These are phyloP conservation scores for Roridomyces roridus DNA, from an alignment of 768 basidiomycete genomes.

Conservation along the genomic window DNA sequence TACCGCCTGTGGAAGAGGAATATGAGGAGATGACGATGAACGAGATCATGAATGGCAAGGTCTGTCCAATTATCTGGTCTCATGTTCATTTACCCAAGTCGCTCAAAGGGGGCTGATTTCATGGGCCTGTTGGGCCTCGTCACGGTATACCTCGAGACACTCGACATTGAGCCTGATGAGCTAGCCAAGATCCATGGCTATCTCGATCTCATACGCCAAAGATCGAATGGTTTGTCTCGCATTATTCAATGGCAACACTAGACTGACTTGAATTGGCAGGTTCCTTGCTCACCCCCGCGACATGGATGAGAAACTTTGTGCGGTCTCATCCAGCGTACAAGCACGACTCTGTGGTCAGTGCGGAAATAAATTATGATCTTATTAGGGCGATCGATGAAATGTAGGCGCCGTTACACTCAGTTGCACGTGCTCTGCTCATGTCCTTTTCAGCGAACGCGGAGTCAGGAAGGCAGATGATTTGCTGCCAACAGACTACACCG, in stretches of 20 bases:
- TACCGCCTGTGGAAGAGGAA: slow-evolving; percentile 72
- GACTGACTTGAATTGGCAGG: slow-evolving; percentile 48
- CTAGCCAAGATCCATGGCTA: slow-evolving; percentile 74
- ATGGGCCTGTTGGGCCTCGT: slow-evolving; percentile 85
- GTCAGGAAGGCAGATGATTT: slow-evolving; percentile 63
- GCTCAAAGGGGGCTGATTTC: slow-evolving; percentile 62
- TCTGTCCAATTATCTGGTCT: slow-evolving; percentile 30
- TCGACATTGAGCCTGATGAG: slow-evolving; percentile 74
- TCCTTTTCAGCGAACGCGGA: slow-evolving; percentile 67
- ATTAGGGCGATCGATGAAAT: slow-evolving; percentile 89
- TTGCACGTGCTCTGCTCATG: slow-evolving; percentile 4
- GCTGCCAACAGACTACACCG: slow-evolving; percentile 65
- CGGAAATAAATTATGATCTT: slow-evolving; percentile 95
- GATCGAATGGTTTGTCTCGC: slow-evolving; percentile 76
- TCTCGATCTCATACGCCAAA: slow-evolving; percentile 74
- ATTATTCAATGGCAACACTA: slow-evolving; percentile 1
- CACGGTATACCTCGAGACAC: slow-evolving; percentile 82
- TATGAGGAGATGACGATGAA: slow-evolving; percentile 92
- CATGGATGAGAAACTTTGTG: slow-evolving; percentile 94
- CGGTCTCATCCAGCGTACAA: slow-evolving; percentile 90
- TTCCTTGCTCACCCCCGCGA: slow-evolving; percentile 82
- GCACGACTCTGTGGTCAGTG: slow-evolving; percentile 88
- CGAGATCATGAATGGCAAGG: slow-evolving; percentile 96
- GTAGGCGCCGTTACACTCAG: slow-evolving; percentile 54
- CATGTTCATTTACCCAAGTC: background rate